phyloP scores from a whole-genome alignment of 2,329 filamentous ascomycete species.

The Epichloe typhina region DNA sequence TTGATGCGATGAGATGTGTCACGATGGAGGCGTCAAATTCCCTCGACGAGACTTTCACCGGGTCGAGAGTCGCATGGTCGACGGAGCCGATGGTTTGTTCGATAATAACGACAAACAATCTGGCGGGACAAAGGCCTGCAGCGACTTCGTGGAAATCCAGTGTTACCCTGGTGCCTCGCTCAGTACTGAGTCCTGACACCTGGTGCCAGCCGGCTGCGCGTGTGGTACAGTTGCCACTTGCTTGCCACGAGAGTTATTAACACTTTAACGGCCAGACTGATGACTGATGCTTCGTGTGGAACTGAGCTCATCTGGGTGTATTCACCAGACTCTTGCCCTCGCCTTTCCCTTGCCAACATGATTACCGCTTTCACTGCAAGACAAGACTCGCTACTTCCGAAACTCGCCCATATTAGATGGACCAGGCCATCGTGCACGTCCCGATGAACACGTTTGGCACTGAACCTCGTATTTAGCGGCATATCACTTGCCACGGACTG shows the following conservation, averaged over 20 bases:
- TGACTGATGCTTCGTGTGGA: neutral
- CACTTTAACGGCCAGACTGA: neutral
- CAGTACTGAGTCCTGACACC: neutral
- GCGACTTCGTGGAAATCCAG: too few relatives aligned
- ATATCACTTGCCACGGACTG: constrained; percentile 2
- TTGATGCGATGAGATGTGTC: too few relatives aligned
- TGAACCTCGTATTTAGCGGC: neutral
- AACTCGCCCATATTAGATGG: neutral
- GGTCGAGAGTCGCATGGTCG: too few relatives aligned
- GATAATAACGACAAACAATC: too few relatives aligned
- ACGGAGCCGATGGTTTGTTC: too few relatives aligned
- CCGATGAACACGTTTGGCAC: neutral
- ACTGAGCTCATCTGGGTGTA: neutral
- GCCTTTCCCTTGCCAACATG: neutral
- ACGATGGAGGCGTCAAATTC: too few relatives aligned
- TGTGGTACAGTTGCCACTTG: neutral
- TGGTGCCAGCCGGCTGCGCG: neutral
- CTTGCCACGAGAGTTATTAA: neutral
- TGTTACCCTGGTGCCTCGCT: too few relatives aligned
- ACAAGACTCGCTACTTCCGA: constrained; percentile 1
- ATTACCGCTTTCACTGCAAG: neutral
- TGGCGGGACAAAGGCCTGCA: too few relatives aligned
- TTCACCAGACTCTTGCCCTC: neutral
- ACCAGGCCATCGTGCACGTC: neutral
- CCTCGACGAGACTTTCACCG: too few relatives aligned